phyloP scores from a whole-genome alignment of 2,329 filamentous ascomycete genomes.

The Botrytis cinerea region DNA sequence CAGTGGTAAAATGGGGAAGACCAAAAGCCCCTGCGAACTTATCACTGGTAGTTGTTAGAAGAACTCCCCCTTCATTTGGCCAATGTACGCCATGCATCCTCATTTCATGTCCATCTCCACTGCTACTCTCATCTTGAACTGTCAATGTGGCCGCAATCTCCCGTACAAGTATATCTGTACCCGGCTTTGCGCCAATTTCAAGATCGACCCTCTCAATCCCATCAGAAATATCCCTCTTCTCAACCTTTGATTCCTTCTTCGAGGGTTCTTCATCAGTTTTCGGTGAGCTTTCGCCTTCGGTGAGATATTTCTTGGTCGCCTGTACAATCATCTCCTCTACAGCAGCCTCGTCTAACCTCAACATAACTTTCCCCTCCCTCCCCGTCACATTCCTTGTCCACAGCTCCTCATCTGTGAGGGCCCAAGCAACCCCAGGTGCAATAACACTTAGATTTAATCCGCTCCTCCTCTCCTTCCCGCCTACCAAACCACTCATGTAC shows the following conservation, averaged over 20 bases:
- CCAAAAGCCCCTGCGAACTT: constrained; percentile 93
- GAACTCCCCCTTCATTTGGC: constrained; percentile 72
- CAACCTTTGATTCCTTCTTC: not conserved
- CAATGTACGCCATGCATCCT: constrained; percentile 84
- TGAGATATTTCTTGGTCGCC: constrained; percentile 26
- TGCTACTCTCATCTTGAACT: constrained; percentile 69
- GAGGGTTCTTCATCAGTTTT: not conserved
- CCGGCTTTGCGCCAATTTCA: constrained; percentile 20
- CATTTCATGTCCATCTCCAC: constrained; percentile 77
- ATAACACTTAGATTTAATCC: constrained; percentile 66
- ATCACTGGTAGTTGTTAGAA: constrained; percentile 88
- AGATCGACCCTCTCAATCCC: constrained; percentile 9
- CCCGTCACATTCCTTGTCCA: constrained; percentile 85
- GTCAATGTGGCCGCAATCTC: constrained; percentile 70
- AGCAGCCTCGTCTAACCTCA: constrained; percentile 62
- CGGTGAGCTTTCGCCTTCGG: not conserved
- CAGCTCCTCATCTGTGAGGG: constrained; percentile 49
- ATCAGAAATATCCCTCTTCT: constrained; percentile 7
- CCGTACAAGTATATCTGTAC: constrained; percentile 53
- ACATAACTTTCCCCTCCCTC: constrained; percentile 63
- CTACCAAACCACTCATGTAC: constrained; percentile 33
- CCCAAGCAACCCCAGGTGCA: constrained; percentile 66
- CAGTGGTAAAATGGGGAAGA: constrained; percentile 77
- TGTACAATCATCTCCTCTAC: constrained; percentile 19
- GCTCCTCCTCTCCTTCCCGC: constrained; percentile 37